A percentile compares a stretch with the other conserved stretches of the same genome.
phyloP scores from a whole-genome alignment of 495 filamentous ascomycete genomes.

The Schizothecium vesticola region DNA sequence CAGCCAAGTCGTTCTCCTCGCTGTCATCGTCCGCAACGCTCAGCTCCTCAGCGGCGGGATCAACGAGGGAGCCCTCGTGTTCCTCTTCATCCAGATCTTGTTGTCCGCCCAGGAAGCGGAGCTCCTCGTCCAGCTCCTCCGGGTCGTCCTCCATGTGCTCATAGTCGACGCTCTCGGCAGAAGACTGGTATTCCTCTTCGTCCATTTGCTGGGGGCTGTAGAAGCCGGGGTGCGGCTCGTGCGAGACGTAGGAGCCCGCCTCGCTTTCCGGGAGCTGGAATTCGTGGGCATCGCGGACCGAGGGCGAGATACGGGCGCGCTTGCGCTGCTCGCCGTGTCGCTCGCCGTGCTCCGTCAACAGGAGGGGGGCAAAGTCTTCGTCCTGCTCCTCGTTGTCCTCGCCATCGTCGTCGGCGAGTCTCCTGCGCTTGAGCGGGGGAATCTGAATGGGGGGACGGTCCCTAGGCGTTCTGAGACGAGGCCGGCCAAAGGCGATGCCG shows the following conservation, averaged over 20 bases:
- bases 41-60: constrained; percentile 6
- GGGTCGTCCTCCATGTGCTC: constrained; percentile 16
- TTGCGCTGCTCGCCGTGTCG: constrained; percentile 21
- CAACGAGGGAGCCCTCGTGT: neutral
- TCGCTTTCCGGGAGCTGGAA: neutral
- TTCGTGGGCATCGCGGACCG: neutral
- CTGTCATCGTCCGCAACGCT: constrained; percentile 17
- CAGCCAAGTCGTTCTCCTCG: constrained; percentile 19
- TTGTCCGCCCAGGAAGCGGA: neutral
- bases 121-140: constrained; percentile 15
- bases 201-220: neutral
- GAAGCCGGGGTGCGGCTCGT: neutral
- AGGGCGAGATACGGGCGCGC: constrained; percentile 3
- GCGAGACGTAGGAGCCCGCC: neutral
- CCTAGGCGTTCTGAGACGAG: constrained; percentile 52
- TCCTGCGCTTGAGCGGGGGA: constrained; percentile 67
- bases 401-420: constrained; percentile 43
- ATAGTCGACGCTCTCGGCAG: constrained; percentile 8
- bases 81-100: constrained; percentile 31
- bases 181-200: neutral
- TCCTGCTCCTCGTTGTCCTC: constrained; percentile 15
- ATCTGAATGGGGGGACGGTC: constrained; percentile 66
- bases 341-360: constrained; percentile 38
- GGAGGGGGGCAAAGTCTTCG: constrained; percentile 25
- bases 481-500: constrained; percentile 80